Evolutionary conservation across 306 rosid genomes (phyloP).

Genomic region (Medicago truncatula): DNA sequence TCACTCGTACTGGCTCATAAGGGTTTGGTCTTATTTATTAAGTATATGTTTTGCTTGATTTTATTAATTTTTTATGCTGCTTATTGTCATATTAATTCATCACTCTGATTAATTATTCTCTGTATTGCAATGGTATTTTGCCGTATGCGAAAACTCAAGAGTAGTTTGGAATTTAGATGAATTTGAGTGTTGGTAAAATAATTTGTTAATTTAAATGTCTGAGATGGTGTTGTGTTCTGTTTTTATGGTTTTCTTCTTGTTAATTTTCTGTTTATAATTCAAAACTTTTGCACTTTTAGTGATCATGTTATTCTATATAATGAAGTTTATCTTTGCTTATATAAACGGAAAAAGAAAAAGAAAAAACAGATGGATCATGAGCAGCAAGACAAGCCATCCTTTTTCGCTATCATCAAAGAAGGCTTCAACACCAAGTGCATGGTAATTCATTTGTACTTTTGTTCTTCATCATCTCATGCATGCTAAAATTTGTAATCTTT

Average conservation of each 20-base stretch:
- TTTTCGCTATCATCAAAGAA: conserved; percentile 36
- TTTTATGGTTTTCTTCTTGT: background rate
- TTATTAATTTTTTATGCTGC: too few relatives aligned
- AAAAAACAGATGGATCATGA: conserved; percentile 25
- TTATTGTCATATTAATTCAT: too few relatives aligned
- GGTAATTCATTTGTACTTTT: conserved; percentile 30
- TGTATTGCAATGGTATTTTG: background rate
- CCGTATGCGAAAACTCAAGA: too few relatives aligned
- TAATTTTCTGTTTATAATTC: background rate
- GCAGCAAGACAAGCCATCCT: conserved; percentile 29
- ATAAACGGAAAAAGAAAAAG: background rate
- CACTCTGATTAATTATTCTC: too few relatives aligned
- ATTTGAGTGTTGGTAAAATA: too few relatives aligned
- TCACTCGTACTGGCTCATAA: too few relatives aligned
- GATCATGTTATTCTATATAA: background rate
- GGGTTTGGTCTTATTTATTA: too few relatives aligned
- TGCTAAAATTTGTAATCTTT: conserved; percentile 8
- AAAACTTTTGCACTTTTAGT: background rate
- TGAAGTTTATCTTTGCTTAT: background rate
- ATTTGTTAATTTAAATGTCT: too few relatives aligned
- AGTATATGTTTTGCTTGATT: too few relatives aligned
- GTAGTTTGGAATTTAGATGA: too few relatives aligned
- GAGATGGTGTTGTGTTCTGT: too few relatives aligned
- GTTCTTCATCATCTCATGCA: background rate
- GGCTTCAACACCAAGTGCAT: conserved; percentile 17